Percentiles rank a stretch among this genome's conserved stretches.
Conservation (phyloP, 441 rosid species). For the Sinapis alba region DNA sequence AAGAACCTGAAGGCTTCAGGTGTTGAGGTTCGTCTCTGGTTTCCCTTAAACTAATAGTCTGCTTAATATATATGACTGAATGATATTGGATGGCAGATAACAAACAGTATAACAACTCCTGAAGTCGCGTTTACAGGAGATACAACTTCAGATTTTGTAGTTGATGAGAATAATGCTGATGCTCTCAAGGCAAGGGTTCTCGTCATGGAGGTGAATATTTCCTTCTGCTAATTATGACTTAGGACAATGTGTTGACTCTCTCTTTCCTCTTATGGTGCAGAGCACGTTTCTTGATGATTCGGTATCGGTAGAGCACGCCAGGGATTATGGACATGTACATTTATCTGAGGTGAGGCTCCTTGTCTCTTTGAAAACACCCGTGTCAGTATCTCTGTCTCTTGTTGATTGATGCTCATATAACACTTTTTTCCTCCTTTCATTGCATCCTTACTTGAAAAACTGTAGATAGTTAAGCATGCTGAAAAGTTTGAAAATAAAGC, state of each 20-base stretch:
- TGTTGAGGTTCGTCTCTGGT: constrained; percentile 65
- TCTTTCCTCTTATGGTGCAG: constrained; percentile 43
- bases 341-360: constrained; percentile 66
- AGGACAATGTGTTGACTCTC: constrained; percentile 18
- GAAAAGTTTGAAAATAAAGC: constrained; percentile 79
- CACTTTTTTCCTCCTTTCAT: neutral
- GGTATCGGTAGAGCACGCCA: constrained; percentile 77
- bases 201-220: constrained; percentile 72
- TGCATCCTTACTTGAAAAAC: neutral
- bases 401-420: neutral
- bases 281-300: constrained; percentile 79
- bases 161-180: constrained; percentile 66
- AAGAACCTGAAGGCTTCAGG: constrained; percentile 79
- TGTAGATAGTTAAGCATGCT: constrained; percentile 65
- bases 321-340: constrained; percentile 89
- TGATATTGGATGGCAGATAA: constrained; percentile 61
- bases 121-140: constrained; percentile 97
- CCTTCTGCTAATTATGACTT: neutral
- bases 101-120: constrained; percentile 59
- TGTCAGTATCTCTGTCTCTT: constrained; percentile 4
- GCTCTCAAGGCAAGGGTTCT: constrained; percentile 82
- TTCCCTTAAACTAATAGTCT: neutral
- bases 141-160: constrained; percentile 76
- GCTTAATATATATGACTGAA: neutral
- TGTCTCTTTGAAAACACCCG: neutral